Conservation (phyloP, 768 basidiomycete species). For the Cystofilobasidium macerans region DNA sequence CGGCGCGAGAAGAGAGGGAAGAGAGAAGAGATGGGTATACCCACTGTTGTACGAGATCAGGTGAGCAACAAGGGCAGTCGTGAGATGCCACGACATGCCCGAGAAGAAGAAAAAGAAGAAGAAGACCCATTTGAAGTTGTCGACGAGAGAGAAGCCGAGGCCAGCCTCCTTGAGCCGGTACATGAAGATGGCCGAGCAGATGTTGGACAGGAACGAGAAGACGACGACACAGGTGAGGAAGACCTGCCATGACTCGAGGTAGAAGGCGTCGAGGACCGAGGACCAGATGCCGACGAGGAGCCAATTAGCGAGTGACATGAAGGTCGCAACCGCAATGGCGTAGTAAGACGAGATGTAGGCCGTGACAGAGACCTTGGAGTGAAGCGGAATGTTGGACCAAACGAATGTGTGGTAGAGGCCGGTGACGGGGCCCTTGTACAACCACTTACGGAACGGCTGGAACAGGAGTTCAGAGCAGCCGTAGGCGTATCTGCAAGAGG, state of each 20-base stretch:
- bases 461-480: constrained; percentile 51
- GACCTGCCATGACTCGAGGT: constrained; percentile 37
- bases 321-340: constrained; percentile 26
- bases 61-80: constrained; percentile 30
- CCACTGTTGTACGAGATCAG: constrained; percentile 31
- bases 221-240: constrained; percentile 35
- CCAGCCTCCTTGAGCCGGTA: constrained; percentile 37
- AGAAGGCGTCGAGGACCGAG: constrained; percentile 32
- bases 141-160: constrained; percentile 30
- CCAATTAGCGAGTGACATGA: constrained; percentile 24
- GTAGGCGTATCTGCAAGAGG: constrained; percentile 21
- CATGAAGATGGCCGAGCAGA: constrained; percentile 37
- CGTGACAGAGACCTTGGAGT: constrained; percentile 48
- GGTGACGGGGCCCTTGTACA: constrained; percentile 66
- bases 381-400: constrained; percentile 44
- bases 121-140: constrained; percentile 35
- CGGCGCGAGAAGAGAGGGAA: not conserved
- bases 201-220: constrained; percentile 36
- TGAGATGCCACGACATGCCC: constrained; percentile 25
- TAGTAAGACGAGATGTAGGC: constrained; percentile 44
- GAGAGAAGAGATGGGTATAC: not conserved
- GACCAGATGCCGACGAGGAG: constrained; percentile 25
- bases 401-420: constrained; percentile 36
- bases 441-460: constrained; percentile 71
- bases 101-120: constrained; percentile 25